These are phyloP conservation scores for Cutaneotrichosporon dermatis DNA, from an alignment of 1,284 basidiomycete species.

Conservation along the genomic window DNA sequence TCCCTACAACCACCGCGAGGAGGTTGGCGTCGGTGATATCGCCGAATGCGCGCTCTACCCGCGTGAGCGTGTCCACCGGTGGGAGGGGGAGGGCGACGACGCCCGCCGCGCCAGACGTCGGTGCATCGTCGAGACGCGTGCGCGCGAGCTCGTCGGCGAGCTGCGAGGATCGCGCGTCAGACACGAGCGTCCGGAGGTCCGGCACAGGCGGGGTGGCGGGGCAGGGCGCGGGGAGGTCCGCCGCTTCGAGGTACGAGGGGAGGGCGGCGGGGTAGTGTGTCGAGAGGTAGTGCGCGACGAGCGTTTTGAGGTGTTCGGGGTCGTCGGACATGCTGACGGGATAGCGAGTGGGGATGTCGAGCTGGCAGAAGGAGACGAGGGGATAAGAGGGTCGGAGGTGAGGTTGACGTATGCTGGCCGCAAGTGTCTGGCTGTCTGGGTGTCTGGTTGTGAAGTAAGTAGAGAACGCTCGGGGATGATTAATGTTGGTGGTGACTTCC, in stretches of 20 bases:
- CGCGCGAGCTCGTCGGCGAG: slow-evolving; percentile 21
- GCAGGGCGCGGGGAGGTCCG: slow-evolving; percentile 27
- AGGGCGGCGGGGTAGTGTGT: slow-evolving; percentile 38
- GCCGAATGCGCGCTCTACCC: slow-evolving; percentile 25
- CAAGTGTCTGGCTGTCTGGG: too few species aligned
- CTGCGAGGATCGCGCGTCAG: slow-evolving; percentile 27
- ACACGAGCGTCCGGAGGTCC: slow-evolving; percentile 39
- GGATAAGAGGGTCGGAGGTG: too few species aligned
- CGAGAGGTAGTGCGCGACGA: slow-evolving; percentile 44
- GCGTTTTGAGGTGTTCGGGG: slow-evolving; percentile 18
- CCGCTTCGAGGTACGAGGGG: slow-evolving; percentile 33
- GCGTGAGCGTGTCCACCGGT: slow-evolving; percentile 16
- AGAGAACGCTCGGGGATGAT: too few species aligned
- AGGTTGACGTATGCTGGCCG: too few species aligned
- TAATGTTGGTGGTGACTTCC: too few species aligned
- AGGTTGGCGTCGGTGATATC: slow-evolving; percentile 39
- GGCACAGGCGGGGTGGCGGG: slow-evolving; percentile 27
- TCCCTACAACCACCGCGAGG: slow-evolving; percentile 28
- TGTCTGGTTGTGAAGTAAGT: too few species aligned
- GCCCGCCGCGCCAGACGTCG: slow-evolving; percentile 16
- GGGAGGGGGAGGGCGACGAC: slow-evolving; percentile 23
- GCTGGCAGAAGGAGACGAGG: too few species aligned
- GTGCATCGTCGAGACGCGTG: slow-evolving; percentile 13
- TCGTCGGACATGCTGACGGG: background rate
- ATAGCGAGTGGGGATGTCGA: too few species aligned